Evolutionary conservation across 805 yeast species (phyloP).

Genomic region (Nakazawaea molendinolei): DNA sequence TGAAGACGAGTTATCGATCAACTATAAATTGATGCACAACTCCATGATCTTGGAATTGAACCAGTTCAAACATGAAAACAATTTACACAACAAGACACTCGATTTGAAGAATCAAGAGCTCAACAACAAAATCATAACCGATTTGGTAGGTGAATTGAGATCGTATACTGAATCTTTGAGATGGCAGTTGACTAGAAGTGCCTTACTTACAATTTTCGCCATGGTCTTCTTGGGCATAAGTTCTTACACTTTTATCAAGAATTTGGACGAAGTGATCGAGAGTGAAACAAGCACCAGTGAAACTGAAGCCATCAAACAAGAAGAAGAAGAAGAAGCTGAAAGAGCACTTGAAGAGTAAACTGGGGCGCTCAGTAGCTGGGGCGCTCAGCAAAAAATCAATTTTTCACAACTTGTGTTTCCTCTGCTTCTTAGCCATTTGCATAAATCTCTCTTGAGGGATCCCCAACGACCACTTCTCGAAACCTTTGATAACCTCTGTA

Average conservation of each 20-base stretch:
- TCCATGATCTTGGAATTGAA: slow-evolving; percentile 70
- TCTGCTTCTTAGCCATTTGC: slow-evolving; percentile 43
- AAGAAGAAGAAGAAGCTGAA: slow-evolving; percentile 49
- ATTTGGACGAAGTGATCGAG: slow-evolving; percentile 22
- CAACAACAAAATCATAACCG: slow-evolving; percentile 77
- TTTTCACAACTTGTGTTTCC: slow-evolving; percentile 48
- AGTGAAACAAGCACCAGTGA: slow-evolving; percentile 36
- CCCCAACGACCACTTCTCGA: slow-evolving; percentile 64
- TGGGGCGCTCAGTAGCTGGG: background rate
- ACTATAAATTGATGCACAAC: slow-evolving; percentile 60
- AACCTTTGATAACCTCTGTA: slow-evolving; percentile 62
- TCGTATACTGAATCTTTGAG: slow-evolving; percentile 83
- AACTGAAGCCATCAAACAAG: slow-evolving; percentile 30
- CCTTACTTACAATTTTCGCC: slow-evolving; percentile 66
- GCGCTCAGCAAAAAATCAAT: background rate
- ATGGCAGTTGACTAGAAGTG: slow-evolving; percentile 91
- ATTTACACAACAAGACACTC: slow-evolving; percentile 62
- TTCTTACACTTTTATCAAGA: slow-evolving; percentile 37
- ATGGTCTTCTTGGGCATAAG: slow-evolving; percentile 58
- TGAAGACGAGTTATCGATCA: slow-evolving; percentile 63
- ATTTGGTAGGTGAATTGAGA: slow-evolving; percentile 72
- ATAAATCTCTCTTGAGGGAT: slow-evolving; percentile 65
- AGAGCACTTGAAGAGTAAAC: slow-evolving; percentile 5
- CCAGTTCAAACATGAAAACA: slow-evolving; percentile 82
- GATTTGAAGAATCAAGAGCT: slow-evolving; percentile 73